These are phyloP conservation scores for Neurospora sp. DNA, from an alignment of 495 filamentous ascomycete genomes.

Conservation along the genomic window DNA sequence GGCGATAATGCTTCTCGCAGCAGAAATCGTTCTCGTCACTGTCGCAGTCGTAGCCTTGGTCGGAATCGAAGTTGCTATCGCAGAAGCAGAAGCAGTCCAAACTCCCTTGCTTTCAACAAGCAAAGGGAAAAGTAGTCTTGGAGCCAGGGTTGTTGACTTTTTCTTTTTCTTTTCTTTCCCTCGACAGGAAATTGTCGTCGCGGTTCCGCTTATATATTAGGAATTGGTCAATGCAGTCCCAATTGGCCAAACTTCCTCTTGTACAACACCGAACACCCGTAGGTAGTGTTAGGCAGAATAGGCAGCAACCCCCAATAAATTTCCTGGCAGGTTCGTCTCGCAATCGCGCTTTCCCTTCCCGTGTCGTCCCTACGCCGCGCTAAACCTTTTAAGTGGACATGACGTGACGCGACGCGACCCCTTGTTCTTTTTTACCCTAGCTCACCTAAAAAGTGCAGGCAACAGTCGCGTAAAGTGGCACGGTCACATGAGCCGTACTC, in stretches of 20 bases:
- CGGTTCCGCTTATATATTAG: background rate
- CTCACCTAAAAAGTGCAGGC: background rate
- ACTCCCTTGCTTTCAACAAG: background rate
- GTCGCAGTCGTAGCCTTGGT: background rate
- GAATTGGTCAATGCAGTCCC: too few species aligned
- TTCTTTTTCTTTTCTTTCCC: background rate
- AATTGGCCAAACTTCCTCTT: too few species aligned
- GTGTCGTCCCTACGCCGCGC: background rate
- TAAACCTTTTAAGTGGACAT: background rate
- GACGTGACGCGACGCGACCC: slow-evolving; percentile 6
- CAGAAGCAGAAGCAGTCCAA: background rate
- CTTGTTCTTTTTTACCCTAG: background rate
- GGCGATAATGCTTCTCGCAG: background rate
- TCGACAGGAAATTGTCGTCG: too few species aligned
- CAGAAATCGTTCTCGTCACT: background rate
- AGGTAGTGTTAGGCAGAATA: too few species aligned
- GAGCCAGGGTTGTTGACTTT: slow-evolving; percentile 2
- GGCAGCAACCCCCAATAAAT: too few species aligned
- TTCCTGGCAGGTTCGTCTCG: background rate
- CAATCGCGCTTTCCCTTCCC: background rate
- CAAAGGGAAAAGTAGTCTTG: slow-evolving; percentile 1
- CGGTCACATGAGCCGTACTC: slow-evolving; percentile 6
- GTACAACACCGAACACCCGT: too few species aligned
- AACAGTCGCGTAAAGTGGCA: slow-evolving; percentile 16
- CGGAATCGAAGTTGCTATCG: background rate